Conservation (phyloP, 139 green algal genomes). For the Asterochloris sp. region DNA sequence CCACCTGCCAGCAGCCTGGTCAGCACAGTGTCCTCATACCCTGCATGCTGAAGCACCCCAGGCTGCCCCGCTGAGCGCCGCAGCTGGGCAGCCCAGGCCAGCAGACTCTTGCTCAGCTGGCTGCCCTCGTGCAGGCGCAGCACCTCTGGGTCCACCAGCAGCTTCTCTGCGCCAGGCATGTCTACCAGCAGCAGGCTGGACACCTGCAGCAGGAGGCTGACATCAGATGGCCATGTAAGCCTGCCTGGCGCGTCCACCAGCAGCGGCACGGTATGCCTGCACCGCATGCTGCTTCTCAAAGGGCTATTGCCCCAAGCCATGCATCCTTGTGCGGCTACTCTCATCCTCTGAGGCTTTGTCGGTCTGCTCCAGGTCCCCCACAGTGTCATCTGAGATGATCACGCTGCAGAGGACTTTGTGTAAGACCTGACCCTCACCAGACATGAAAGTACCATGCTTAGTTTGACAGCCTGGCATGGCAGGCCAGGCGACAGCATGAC, state of each 20-base stretch:
- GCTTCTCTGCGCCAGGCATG: constrained; percentile 58
- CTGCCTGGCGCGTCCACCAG: too few relatives aligned
- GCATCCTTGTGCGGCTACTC: not conserved
- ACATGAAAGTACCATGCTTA: too few relatives aligned
- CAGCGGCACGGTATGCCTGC: not conserved
- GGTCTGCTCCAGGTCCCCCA: not conserved
- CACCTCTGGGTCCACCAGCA: constrained; percentile 67
- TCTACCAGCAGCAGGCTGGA: constrained; percentile 58
- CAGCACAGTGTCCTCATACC: constrained; percentile 40
- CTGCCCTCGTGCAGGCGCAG: constrained; percentile 54
- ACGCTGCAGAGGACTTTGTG: too few relatives aligned
- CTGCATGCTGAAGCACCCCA: constrained; percentile 20
- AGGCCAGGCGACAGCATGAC: too few relatives aligned
- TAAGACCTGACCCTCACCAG: too few relatives aligned
- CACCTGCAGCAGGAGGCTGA: constrained; percentile 26
- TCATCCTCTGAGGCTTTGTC: not conserved
- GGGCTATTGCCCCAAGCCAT: not conserved
- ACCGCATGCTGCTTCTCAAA: too few relatives aligned
- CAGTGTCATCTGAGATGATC: too few relatives aligned
- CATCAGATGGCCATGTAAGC: not conserved
- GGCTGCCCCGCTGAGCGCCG: constrained; percentile 41
- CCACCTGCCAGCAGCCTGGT: constrained; percentile 54
- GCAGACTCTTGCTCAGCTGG: constrained; percentile 41
- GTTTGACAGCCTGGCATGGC: too few relatives aligned
- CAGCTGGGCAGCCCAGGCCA: constrained; percentile 34